These are phyloP conservation scores for Angophora floribunda DNA, from an alignment of 345 rosid species.

Conservation along the genomic window DNA sequence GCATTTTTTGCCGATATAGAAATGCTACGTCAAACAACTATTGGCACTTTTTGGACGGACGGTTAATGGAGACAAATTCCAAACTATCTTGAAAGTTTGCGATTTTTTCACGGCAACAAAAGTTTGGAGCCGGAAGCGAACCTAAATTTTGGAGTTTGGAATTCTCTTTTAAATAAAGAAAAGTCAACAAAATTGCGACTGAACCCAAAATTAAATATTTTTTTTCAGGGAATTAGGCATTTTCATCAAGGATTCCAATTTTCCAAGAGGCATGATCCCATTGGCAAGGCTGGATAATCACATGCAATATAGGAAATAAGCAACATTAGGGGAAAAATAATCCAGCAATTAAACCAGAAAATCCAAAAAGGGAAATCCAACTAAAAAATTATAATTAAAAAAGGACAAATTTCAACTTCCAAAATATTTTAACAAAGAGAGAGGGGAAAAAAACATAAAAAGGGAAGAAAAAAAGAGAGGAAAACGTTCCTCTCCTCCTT, in stretches of 20 bases:
- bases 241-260: background rate
- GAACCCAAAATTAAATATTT: background rate
- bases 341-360: background rate
- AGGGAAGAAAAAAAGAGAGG: background rate
- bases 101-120: background rate
- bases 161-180: background rate
- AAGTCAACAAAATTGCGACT: background rate
- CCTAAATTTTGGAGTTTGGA: background rate
- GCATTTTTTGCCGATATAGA: background rate
- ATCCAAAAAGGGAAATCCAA: background rate
- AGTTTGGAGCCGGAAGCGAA: fast-evolving
- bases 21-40: background rate
- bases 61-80: background rate
- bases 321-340: background rate
- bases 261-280: background rate
- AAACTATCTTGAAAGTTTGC: background rate
- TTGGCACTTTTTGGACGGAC: background rate
- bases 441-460: background rate
- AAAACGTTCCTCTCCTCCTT: background rate
- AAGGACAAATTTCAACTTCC: background rate
- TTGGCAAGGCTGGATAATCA: background rate
- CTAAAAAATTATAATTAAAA: background rate
- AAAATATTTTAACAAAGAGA: background rate
- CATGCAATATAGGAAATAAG: background rate
- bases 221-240: background rate